phyloP scores from a whole-genome alignment of 2,329 filamentous ascomycete genomes.

The Chrysosporium keratinophilum region DNA sequence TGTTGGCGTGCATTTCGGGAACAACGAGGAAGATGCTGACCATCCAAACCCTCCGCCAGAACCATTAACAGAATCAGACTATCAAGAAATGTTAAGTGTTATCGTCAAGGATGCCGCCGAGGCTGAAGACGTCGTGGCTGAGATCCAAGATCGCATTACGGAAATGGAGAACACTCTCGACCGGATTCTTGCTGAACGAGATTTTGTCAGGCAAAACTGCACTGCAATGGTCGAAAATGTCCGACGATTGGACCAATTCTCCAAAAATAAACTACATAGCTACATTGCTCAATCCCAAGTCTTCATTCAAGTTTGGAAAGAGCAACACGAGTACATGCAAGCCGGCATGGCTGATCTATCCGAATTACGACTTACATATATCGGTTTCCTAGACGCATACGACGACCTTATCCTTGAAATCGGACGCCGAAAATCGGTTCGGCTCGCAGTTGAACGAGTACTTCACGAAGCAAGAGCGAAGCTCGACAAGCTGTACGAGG shows the following conservation, averaged over 20 bases:
- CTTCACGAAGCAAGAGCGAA: constrained; percentile 68
- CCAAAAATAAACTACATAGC: constrained; percentile 48
- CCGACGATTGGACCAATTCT: constrained; percentile 56
- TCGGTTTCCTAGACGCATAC: constrained; percentile 75
- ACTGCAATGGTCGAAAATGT: constrained; percentile 53
- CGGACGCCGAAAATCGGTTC: constrained; percentile 59
- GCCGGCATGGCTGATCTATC: constrained; percentile 65
- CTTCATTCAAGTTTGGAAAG: constrained; percentile 53
- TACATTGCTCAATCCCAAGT: constrained; percentile 41
- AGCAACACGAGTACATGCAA: constrained; percentile 60
- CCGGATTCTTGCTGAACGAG: constrained; percentile 53
- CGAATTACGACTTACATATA: constrained; percentile 70
- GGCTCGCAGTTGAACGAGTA: constrained; percentile 62
- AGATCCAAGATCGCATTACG: constrained; percentile 62
- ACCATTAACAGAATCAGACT: constrained; percentile 64
- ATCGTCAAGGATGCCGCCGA: constrained; percentile 49
- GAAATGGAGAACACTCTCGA: constrained; percentile 66
- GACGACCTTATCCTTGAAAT: constrained; percentile 76
- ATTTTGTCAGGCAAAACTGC: constrained; percentile 47
- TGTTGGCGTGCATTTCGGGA: constrained; percentile 22
- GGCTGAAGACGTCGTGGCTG: constrained; percentile 52
- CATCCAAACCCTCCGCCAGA: constrained; percentile 45
- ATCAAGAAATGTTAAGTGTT: constrained; percentile 71
- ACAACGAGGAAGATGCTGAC: constrained; percentile 26
- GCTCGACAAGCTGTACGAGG: constrained; percentile 62